Conservation (phyloP, 768 basidiomycete genomes). For the Kwoniella europaea region DNA sequence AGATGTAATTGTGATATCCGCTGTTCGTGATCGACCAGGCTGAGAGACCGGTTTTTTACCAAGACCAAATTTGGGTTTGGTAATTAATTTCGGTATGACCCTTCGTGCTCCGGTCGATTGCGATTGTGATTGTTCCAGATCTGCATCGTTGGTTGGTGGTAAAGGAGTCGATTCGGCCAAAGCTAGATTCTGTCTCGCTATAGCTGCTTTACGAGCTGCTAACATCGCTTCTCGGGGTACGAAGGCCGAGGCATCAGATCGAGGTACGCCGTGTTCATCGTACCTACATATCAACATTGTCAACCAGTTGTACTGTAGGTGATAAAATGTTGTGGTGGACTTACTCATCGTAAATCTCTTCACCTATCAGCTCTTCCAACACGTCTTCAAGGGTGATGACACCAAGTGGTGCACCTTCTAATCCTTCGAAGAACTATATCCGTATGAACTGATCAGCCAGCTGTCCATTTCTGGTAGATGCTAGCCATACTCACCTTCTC, state of each 20-base stretch:
- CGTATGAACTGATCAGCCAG: neutral
- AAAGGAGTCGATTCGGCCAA: slow-evolving; percentile 29
- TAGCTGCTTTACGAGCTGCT: slow-evolving; percentile 41
- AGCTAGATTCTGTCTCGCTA: slow-evolving; percentile 36
- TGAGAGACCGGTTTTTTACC: slow-evolving; percentile 32
- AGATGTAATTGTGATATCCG: slow-evolving; percentile 6
- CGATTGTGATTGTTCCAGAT: slow-evolving; percentile 24
- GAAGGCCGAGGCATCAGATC: slow-evolving; percentile 60
- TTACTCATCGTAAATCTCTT: slow-evolving; percentile 91
- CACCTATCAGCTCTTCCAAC: slow-evolving; percentile 88
- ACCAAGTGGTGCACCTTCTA: slow-evolving; percentile 85
- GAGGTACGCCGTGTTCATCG: slow-evolving; percentile 68
- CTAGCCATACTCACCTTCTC: slow-evolving; percentile 65
- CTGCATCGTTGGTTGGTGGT: slow-evolving; percentile 29
- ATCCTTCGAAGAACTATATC: slow-evolving; percentile 74
- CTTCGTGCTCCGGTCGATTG: neutral
- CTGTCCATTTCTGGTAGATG: neutral
- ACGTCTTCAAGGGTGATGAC: slow-evolving; percentile 94
- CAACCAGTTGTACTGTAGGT: neutral
- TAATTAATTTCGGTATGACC: slow-evolving; percentile 24
- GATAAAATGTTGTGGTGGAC: neutral
- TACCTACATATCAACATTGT: slow-evolving; percentile 25
- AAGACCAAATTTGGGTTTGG: slow-evolving; percentile 27
- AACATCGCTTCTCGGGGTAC: slow-evolving; percentile 56
- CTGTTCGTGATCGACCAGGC: slow-evolving; percentile 27